Evolutionary conservation across 345 rosid species (phyloP).

Genomic region (Pseudoturritis turrita): DNA sequence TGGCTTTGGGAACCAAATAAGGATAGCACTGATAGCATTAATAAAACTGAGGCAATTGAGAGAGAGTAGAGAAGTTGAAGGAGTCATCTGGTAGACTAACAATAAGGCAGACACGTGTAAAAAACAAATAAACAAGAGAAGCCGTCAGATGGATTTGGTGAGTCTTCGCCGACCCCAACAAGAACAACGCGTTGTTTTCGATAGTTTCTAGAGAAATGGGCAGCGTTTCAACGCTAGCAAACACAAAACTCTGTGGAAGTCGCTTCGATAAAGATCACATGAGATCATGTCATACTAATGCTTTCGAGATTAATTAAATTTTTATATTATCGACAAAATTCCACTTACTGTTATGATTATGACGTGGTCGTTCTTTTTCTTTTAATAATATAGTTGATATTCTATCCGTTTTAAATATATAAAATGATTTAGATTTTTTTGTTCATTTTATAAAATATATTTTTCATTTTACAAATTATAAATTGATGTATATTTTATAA

Average conservation of each 20-base stretch:
- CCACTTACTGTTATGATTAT: not conserved
- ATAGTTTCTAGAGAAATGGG: slow-evolving; percentile 1
- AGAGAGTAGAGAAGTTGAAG: not conserved
- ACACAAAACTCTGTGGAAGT: not conserved
- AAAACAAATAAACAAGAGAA: not conserved
- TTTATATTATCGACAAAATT: too few relatives aligned
- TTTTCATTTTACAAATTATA: too few relatives aligned
- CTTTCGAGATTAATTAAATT: too few relatives aligned
- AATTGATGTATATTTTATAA: too few relatives aligned
- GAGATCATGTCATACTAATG: too few relatives aligned
- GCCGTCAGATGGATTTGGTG: not conserved
- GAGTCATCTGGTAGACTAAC: too few relatives aligned
- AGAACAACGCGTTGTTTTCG: slow-evolving; percentile 6
- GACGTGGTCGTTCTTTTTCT: not conserved
- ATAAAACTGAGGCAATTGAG: not conserved
- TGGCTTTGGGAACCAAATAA: not conserved
- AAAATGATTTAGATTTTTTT: too few relatives aligned
- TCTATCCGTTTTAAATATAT: too few relatives aligned
- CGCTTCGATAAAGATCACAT: too few relatives aligned
- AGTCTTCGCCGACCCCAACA: slow-evolving; percentile 4
- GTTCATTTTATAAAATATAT: too few relatives aligned
- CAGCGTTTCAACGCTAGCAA: not conserved
- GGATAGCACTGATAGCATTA: too few relatives aligned
- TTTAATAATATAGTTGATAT: too few relatives aligned
- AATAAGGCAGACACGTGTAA: not conserved